Evolutionary conservation across 2,329 filamentous ascomycete genomes (phyloP).

Genomic region (Botryotinia globosa): DNA sequence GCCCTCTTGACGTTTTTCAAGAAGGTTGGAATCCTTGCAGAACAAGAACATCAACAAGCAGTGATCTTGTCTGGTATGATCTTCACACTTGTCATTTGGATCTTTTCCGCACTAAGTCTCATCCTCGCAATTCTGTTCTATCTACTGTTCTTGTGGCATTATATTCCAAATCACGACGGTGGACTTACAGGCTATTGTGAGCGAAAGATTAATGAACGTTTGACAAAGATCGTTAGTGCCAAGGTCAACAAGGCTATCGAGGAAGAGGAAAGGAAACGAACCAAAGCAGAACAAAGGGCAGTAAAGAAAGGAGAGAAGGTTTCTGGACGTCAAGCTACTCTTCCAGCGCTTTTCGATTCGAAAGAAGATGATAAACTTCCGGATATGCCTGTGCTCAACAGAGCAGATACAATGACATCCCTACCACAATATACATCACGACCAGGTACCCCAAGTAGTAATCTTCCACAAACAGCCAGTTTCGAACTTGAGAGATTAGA

Average conservation of each 20-base stretch:
- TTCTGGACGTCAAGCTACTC: slow-evolving; percentile 59
- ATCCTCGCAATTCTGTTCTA: slow-evolving; percentile 76
- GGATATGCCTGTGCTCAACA: slow-evolving; percentile 56
- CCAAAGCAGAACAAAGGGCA: slow-evolving; percentile 48
- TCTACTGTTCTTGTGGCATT: slow-evolving; percentile 86
- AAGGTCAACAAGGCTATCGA: slow-evolving; percentile 88
- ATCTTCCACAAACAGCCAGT: slow-evolving; percentile 41
- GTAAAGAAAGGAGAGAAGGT: slow-evolving; percentile 54
- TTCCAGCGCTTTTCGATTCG: slow-evolving; percentile 59
- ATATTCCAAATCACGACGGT: slow-evolving; percentile 79
- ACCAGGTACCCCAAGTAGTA: slow-evolving; percentile 51
- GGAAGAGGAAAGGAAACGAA: slow-evolving; percentile 65
- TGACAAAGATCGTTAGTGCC: slow-evolving; percentile 77
- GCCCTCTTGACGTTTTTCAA: slow-evolving; percentile 74
- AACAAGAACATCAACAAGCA: slow-evolving; percentile 73
- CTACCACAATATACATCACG: slow-evolving; percentile 62
- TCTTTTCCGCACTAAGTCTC: slow-evolving; percentile 73
- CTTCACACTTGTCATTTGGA: slow-evolving; percentile 88
- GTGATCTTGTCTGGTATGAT: slow-evolving; percentile 86
- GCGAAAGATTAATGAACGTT: slow-evolving; percentile 82
- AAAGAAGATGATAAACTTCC: slow-evolving; percentile 56
- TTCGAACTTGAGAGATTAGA: slow-evolving; percentile 53
- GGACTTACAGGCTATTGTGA: slow-evolving; percentile 82
- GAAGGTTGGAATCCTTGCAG: slow-evolving; percentile 72
- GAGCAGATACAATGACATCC: slow-evolving; percentile 60